Percentiles rank a stretch among this genome's conserved stretches.
These are phyloP conservation scores for Cryptococcus jaspeensis DNA, from an alignment of 1,284 basidiomycete species.

Conservation along the genomic window DNA sequence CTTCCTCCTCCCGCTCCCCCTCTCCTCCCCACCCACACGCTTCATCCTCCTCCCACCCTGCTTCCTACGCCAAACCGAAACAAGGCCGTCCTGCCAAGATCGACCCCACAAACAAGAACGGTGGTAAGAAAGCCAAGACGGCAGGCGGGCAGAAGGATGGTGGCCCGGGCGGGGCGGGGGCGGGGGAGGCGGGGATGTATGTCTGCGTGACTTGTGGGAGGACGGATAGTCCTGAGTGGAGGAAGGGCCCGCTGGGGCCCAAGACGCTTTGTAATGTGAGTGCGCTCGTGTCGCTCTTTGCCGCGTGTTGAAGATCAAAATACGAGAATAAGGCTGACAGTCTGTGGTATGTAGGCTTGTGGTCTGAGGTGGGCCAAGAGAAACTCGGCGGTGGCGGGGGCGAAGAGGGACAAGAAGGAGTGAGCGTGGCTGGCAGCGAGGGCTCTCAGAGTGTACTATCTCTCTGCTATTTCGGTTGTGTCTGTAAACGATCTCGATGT, in stretches of 20 bases:
- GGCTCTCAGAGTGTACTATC: too few relatives aligned
- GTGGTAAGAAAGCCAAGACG: slow-evolving; percentile 12
- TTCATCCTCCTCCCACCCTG: not conserved
- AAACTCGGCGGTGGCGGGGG: slow-evolving; percentile 16
- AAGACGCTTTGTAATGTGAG: slow-evolving; percentile 52
- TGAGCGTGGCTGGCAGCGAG: not conserved
- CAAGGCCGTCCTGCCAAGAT: not conserved
- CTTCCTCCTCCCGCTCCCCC: not conserved
- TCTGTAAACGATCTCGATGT: too few relatives aligned
- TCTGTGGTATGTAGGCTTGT: slow-evolving; percentile 33
- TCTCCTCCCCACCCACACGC: not conserved
- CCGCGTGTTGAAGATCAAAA: not conserved
- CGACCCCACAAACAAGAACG: too few relatives aligned
- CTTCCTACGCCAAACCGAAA: slow-evolving; percentile 3
- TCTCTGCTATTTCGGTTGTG: too few relatives aligned
- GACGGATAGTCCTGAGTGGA: slow-evolving; percentile 52
- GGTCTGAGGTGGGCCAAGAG: slow-evolving; percentile 49
- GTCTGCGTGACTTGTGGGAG: slow-evolving; percentile 50
- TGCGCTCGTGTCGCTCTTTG: slow-evolving; percentile 1
- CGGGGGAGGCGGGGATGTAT: slow-evolving; percentile 34
- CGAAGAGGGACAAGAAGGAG: not conserved
- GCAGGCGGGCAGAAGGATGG: not conserved
- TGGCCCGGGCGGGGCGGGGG: not conserved
- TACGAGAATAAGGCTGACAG: not conserved
- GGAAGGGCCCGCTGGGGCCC: slow-evolving; percentile 50